Conservation (phyloP, 106 monocot species). For the Phalaenopsis equestris region DNA sequence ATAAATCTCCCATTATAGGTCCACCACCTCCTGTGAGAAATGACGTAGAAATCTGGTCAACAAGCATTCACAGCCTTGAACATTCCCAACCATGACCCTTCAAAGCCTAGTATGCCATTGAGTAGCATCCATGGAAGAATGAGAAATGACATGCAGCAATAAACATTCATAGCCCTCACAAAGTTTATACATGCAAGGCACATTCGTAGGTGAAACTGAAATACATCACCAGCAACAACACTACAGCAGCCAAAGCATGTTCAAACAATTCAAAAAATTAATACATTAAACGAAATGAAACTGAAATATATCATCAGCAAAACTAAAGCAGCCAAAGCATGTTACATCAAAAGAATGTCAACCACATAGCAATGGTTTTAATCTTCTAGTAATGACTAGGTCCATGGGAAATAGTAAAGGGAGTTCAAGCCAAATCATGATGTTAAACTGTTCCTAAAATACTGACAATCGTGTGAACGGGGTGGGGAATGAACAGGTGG, state of each 20-base stretch:
- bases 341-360: neutral
- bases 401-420: too few relatives aligned
- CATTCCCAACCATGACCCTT: neutral
- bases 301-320: too few relatives aligned
- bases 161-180: neutral
- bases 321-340: too few relatives aligned
- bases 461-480: too few relatives aligned
- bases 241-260: neutral
- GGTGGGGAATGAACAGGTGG: too few relatives aligned
- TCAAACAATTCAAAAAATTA: too few relatives aligned
- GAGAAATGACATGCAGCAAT: neutral
- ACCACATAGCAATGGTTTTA: neutral
- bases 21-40: slow-evolving; percentile 76
- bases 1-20: slow-evolving; percentile 96
- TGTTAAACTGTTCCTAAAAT: too few relatives aligned
- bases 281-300: too few relatives aligned
- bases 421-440: too few relatives aligned
- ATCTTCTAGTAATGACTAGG: too few relatives aligned
- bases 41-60: slow-evolving; percentile 4
- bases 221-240: slow-evolving; percentile 1
- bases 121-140: neutral
- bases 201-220: neutral
- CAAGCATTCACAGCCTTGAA: neutral
- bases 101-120: neutral
- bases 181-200: neutral